phyloP scores from a whole-genome alignment of 257 asterid species.

The Solanum chilense region DNA sequence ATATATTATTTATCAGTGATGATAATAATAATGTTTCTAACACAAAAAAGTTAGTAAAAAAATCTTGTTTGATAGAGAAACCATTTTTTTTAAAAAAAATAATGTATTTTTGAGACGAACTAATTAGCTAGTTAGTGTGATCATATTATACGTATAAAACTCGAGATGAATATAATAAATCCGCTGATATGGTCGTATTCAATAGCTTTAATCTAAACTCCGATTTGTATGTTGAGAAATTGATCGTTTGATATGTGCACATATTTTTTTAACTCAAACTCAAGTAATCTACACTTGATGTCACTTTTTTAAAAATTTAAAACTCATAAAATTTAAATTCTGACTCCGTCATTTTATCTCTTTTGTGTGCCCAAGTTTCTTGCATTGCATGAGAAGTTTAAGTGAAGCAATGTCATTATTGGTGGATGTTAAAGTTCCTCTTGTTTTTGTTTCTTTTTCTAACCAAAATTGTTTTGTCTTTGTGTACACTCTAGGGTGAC shows the following conservation, averaged over 20 bases:
- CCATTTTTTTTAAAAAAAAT: accelerated
- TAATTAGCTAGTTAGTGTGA: background rate
- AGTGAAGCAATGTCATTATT: conserved; percentile 6
- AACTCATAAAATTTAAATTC: background rate
- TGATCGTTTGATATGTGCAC: background rate
- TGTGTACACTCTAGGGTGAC: conserved; percentile 10
- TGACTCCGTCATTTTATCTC: background rate
- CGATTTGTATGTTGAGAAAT: background rate
- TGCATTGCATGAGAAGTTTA: conserved; percentile 5
- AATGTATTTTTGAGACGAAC: background rate
- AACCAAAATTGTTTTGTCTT: background rate
- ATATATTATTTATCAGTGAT: background rate
- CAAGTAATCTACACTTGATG: background rate
- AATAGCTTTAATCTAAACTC: background rate
- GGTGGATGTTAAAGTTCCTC: background rate
- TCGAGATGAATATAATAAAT: background rate
- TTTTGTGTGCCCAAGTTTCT: background rate
- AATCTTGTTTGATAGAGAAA: background rate
- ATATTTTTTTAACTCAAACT: background rate
- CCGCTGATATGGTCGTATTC: background rate
- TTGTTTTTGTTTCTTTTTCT: background rate
- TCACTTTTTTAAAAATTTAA: background rate
- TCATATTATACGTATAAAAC: background rate
- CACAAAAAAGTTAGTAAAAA: background rate
- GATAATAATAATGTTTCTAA: background rate